Evolutionary conservation across 371 early-diverging fungal species (phyloP).

Genomic region (Zopfochytrium polystomum): DNA sequence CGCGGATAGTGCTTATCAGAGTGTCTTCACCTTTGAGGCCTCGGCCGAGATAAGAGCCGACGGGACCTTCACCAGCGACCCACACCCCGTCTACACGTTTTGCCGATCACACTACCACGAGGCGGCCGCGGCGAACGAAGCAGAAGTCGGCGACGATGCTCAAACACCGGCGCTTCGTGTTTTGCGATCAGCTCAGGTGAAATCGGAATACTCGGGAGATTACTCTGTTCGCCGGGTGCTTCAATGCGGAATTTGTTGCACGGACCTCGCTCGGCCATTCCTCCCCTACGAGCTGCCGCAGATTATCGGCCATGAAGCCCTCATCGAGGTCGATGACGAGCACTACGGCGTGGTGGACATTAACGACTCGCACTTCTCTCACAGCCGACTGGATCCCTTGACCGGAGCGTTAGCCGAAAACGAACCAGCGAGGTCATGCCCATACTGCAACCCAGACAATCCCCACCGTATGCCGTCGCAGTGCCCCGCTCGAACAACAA

Average conservation of each 20-base stretch:
- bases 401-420: too few relatives aligned
- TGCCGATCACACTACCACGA: neutral
- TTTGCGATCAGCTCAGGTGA: too few relatives aligned
- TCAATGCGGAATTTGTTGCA: constrained; percentile 20
- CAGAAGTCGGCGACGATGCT: neutral
- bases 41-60: too few relatives aligned
- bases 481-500: constrained; percentile 17
- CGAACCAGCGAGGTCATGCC: too few relatives aligned
- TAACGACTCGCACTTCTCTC: too few relatives aligned
- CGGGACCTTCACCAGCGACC: neutral
- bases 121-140: neutral
- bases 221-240: constrained; percentile 2
- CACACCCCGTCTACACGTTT: neutral
- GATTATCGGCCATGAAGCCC: constrained; percentile 18
- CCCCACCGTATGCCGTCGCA: constrained; percentile 12
- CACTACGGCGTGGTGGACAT: constrained; percentile 18
- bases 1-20: too few relatives aligned
- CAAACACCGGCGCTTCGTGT: neutral
- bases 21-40: too few relatives aligned
- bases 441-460: neutral
- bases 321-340: constrained; percentile 5
- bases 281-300: constrained; percentile 21
- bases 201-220: too few relatives aligned
- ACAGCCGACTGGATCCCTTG: too few relatives aligned
- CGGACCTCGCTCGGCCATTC: constrained; percentile 15